Conservation (phyloP, 495 filamentous ascomycete genomes). For the Neurospora tetraspora region DNA sequence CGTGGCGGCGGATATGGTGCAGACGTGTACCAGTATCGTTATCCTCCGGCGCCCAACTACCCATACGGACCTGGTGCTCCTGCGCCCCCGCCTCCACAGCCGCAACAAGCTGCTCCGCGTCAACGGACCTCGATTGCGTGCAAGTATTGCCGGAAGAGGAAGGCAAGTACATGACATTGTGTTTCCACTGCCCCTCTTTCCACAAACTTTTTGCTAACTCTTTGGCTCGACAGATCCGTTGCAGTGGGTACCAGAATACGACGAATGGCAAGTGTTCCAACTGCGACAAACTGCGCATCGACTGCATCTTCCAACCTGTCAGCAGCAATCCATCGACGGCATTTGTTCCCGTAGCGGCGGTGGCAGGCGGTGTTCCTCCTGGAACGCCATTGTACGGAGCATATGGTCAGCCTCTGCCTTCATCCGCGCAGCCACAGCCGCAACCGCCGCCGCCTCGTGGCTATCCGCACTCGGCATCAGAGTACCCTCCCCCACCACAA, state of each 20-base stretch:
- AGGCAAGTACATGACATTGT: slow-evolving; percentile 22
- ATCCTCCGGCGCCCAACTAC: slow-evolving; percentile 11
- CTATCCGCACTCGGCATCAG: slow-evolving; percentile 10
- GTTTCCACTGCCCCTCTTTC: not conserved
- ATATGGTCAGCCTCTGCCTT: slow-evolving; percentile 37
- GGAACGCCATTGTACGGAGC: slow-evolving; percentile 38
- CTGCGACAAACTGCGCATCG: slow-evolving; percentile 40
- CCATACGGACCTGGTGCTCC: slow-evolving; percentile 16
- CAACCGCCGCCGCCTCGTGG: slow-evolving; percentile 3
- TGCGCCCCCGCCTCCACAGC: slow-evolving; percentile 10
- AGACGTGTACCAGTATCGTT: slow-evolving; percentile 7
- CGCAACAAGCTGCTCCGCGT: slow-evolving; percentile 34
- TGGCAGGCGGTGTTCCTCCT: slow-evolving; percentile 38
- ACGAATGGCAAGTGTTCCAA: slow-evolving; percentile 41
- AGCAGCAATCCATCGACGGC: slow-evolving; percentile 36
- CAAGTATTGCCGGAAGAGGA: slow-evolving; percentile 40
- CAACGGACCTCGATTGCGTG: slow-evolving; percentile 44
- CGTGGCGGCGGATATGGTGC: slow-evolving; percentile 2
- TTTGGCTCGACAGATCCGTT: slow-evolving; percentile 32
- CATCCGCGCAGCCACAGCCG: slow-evolving; percentile 8
- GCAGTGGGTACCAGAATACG: slow-evolving; percentile 41
- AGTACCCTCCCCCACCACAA: slow-evolving; percentile 13
- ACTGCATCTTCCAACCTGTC: slow-evolving; percentile 43
- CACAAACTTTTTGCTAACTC: slow-evolving; percentile 6
- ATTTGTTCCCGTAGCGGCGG: slow-evolving; percentile 39